Evolutionary conservation across 805 yeast species (phyloP).

Genomic region (Clavispora fructus): DNA sequence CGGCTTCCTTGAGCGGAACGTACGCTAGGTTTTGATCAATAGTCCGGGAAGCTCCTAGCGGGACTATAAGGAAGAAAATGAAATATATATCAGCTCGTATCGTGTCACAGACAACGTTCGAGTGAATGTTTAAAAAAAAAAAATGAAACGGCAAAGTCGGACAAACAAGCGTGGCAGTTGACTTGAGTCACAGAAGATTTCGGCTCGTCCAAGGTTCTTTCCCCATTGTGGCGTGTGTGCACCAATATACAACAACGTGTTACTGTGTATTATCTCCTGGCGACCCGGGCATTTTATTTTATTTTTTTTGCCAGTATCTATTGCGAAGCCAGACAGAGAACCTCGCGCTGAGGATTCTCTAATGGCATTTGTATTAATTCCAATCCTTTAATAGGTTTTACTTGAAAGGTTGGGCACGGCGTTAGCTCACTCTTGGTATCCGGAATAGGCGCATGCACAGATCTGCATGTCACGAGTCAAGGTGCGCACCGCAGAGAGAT

Average conservation of each 20-base stretch:
- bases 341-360: too few relatives aligned
- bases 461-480: neutral
- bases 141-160: neutral
- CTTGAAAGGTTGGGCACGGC: neutral
- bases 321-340: too few relatives aligned
- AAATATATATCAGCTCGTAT: neutral
- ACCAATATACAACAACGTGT: neutral
- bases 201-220: neutral
- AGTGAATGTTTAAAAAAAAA: neutral
- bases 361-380: too few relatives aligned
- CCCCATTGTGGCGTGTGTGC: neutral
- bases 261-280: neutral
- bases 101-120: neutral
- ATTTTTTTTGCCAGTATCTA: too few relatives aligned
- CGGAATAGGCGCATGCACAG: neutral
- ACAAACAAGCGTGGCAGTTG: neutral
- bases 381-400: too few relatives aligned
- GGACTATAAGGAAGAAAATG: neutral
- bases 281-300: too few relatives aligned
- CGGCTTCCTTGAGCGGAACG: neutral
- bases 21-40: neutral
- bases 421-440: neutral
- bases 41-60: neutral
- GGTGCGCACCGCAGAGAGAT: neutral
- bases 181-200: neutral